Conservation (phyloP, 345 rosid genomes). For the Syzygium oleosum region DNA sequence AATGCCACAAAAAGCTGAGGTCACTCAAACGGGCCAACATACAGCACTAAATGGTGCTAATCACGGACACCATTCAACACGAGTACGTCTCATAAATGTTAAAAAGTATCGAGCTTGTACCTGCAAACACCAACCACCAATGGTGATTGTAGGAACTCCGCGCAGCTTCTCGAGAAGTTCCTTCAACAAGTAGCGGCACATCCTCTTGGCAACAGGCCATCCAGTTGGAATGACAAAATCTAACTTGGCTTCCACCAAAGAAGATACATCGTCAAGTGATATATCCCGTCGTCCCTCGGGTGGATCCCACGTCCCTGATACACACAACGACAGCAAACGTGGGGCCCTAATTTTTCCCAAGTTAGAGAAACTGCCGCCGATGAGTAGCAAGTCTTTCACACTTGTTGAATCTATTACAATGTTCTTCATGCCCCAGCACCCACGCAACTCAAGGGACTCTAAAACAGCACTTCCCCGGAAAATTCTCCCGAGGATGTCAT, state of each 20-base stretch:
- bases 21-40: neutral
- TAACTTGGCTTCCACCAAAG: neutral
- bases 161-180: neutral
- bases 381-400: neutral
- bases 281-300: fast-evolving
- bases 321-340: neutral
- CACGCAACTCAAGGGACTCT: neutral
- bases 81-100: neutral
- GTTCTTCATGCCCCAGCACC: neutral
- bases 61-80: neutral
- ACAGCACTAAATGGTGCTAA: neutral
- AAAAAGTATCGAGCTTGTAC: neutral
- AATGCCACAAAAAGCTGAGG: neutral
- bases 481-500: too few relatives aligned
- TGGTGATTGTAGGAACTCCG: neutral
- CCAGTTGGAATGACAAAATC: too few relatives aligned
- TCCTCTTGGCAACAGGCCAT: neutral
- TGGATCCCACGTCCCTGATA: neutral
- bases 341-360: neutral
- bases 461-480: neutral
- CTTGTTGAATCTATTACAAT: neutral
- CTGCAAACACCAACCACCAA: neutral
- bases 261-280: neutral
- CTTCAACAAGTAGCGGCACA: neutral
- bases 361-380: neutral